phyloP scores from a whole-genome alignment of 2,329 filamentous ascomycete species.

The Hypomyces perniciosus region DNA sequence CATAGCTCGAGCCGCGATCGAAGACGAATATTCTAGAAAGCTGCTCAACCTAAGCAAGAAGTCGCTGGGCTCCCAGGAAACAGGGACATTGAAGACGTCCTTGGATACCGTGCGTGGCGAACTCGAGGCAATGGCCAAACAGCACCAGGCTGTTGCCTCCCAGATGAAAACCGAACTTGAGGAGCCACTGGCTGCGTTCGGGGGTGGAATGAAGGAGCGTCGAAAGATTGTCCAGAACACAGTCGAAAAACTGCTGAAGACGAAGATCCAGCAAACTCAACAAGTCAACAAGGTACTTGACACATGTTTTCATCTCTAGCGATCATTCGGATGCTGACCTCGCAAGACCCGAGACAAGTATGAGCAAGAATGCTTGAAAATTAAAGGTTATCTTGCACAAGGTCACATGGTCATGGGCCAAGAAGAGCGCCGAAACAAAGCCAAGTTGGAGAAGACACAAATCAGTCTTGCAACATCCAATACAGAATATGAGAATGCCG shows the following conservation, averaged over 20 bases:
- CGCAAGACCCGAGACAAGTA: slow-evolving; percentile 78
- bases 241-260: slow-evolving; percentile 89
- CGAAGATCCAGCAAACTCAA: slow-evolving; percentile 86
- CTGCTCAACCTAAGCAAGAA: slow-evolving; percentile 81
- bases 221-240: slow-evolving; percentile 93
- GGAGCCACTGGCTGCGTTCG: slow-evolving; percentile 85
- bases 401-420: slow-evolving; percentile 99
- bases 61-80: slow-evolving; percentile 79
- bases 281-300: slow-evolving; percentile 76
- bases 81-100: slow-evolving; percentile 74
- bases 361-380: slow-evolving; percentile 95
- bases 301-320: not conserved
- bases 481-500: slow-evolving; percentile 85
- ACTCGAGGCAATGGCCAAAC: slow-evolving; percentile 88
- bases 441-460: slow-evolving; percentile 97
- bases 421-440: slow-evolving; percentile 97
- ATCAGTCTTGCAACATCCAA: slow-evolving; percentile 89
- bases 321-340: not conserved
- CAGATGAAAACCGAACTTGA: slow-evolving; percentile 97
- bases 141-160: slow-evolving; percentile 79
- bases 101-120: slow-evolving; percentile 85
- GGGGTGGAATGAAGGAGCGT: slow-evolving; percentile 91
- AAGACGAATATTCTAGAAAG: slow-evolving; percentile 94
- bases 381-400: slow-evolving; percentile 96
- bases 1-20: slow-evolving; percentile 79